Evolutionary conservation across 2,329 filamentous ascomycete genomes (phyloP).

Genomic region (Beauveria medogensis): DNA sequence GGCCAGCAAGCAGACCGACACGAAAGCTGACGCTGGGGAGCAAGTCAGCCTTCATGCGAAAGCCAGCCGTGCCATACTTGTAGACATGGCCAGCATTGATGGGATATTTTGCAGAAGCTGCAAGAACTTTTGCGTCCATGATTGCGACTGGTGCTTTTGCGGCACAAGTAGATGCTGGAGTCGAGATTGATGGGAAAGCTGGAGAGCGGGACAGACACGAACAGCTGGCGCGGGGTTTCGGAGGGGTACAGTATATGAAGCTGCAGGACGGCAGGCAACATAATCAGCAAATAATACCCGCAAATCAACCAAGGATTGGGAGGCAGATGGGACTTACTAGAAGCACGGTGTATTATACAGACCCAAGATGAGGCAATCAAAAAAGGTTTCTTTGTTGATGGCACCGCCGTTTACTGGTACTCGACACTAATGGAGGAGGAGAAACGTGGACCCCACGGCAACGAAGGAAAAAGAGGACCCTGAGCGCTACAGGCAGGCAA

Average conservation of each 20-base stretch:
- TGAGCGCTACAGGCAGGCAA: neutral
- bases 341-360: neutral
- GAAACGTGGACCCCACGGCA: constrained; percentile 2
- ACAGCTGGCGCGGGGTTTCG: constrained; percentile 7
- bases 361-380: neutral
- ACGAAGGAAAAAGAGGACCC: neutral
- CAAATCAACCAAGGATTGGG: neutral
- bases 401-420: neutral
- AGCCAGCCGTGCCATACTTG: constrained; percentile 60
- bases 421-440: neutral
- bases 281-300: neutral
- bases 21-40: constrained; percentile 90
- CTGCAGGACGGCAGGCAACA: neutral
- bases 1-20: constrained; percentile 78
- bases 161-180: neutral
- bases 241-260: neutral
- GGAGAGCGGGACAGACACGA: neutral
- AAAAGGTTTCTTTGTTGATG: neutral
- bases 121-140: constrained; percentile 51
- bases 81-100: constrained; percentile 48
- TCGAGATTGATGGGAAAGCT: neutral
- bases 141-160: constrained; percentile 1
- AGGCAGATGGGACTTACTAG: neutral
- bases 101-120: constrained; percentile 54
- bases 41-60: constrained; percentile 65